These are phyloP conservation scores for Fusarium bactridioides DNA, from an alignment of 2,329 filamentous ascomycete genomes.

Conservation along the genomic window DNA sequence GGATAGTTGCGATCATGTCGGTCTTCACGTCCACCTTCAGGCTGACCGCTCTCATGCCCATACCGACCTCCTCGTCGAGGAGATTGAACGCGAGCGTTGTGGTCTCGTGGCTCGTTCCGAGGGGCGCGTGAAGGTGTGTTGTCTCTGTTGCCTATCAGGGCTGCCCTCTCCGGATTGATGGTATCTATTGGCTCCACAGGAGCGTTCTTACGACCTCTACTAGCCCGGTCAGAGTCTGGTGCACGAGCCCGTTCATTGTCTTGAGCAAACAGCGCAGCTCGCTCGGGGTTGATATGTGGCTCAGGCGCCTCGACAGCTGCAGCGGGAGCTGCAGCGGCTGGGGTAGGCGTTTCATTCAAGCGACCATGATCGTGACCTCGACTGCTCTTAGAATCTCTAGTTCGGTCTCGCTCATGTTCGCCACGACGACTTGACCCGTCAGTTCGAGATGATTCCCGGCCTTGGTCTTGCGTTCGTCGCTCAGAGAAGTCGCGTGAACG, in stretches of 20 bases:
- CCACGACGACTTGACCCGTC: constrained; percentile 49
- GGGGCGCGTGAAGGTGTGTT: constrained; percentile 47
- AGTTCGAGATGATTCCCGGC: constrained; percentile 36
- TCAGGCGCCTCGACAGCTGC: constrained; percentile 46
- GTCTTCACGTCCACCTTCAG: constrained; percentile 56
- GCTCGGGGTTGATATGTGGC: constrained; percentile 63
- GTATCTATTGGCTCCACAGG: constrained; percentile 46
- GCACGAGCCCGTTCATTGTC: constrained; percentile 43
- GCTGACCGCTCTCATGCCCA: constrained; percentile 41
- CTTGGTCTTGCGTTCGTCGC: constrained; percentile 51
- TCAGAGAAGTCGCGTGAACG: constrained; percentile 56
- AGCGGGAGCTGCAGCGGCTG: constrained; percentile 39
- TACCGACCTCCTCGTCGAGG: constrained; percentile 54
- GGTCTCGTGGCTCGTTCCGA: constrained; percentile 57
- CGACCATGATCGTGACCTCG: constrained; percentile 42
- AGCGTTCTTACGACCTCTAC: constrained; percentile 41
- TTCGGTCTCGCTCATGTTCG: constrained; percentile 54
- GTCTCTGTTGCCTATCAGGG: constrained; percentile 53
- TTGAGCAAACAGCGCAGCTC: constrained; percentile 58
- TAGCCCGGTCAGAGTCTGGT: constrained; percentile 43
- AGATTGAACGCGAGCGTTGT: constrained; percentile 54
- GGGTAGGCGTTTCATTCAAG: constrained; percentile 41
- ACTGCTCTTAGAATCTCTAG: constrained; percentile 42
- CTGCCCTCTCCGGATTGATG: constrained; percentile 59
- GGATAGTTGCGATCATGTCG: constrained; percentile 54